Evolutionary conservation across 108 stramenopile genomes (phyloP).

Genomic region (Discostella stelligeroides): DNA sequence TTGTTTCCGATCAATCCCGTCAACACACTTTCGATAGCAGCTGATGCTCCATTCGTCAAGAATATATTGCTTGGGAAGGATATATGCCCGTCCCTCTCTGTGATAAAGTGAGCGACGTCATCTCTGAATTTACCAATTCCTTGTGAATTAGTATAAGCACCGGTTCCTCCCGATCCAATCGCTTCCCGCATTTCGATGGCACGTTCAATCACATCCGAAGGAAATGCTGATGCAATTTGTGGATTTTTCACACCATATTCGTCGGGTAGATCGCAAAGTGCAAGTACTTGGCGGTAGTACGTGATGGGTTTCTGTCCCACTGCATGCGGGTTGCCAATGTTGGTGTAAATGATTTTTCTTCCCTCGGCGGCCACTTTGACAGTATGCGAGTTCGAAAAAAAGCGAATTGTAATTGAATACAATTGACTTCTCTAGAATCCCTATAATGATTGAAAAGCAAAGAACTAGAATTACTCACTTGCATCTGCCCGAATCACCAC

Average conservation of each 20-base stretch:
- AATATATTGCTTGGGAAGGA: conserved; percentile 83
- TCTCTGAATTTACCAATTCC: conserved; percentile 77
- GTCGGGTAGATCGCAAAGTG: conserved; percentile 86
- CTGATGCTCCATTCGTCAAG: conserved; percentile 91
- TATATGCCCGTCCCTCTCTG: conserved; percentile 74
- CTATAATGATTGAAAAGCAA: too few species aligned
- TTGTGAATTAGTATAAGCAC: conserved; percentile 78
- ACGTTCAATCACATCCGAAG: conserved; percentile 69
- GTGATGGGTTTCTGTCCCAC: conserved; percentile 89
- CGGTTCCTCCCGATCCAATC: conserved; percentile 70
- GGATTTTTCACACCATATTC: conserved; percentile 71
- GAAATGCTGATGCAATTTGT: conserved; percentile 53
- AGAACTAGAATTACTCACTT: conserved; percentile 13
- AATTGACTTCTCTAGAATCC: too few species aligned
- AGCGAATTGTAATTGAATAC: too few species aligned
- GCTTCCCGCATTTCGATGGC: conserved; percentile 66
- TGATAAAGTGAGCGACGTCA: conserved; percentile 66
- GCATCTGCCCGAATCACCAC: conserved; percentile 77
- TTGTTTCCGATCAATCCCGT: too few species aligned
- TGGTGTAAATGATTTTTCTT: conserved; percentile 74
- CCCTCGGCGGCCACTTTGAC: conserved; percentile 57
- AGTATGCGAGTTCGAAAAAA: neutral
- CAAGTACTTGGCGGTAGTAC: conserved; percentile 85
- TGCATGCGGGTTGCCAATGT: conserved; percentile 96
- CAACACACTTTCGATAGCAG: conserved; percentile 82